A percentile compares a stretch with the other conserved stretches of the same genome.
phyloP scores from a whole-genome alignment of 169 alveolate genomes.

The Plasmodium gonderi region DNA sequence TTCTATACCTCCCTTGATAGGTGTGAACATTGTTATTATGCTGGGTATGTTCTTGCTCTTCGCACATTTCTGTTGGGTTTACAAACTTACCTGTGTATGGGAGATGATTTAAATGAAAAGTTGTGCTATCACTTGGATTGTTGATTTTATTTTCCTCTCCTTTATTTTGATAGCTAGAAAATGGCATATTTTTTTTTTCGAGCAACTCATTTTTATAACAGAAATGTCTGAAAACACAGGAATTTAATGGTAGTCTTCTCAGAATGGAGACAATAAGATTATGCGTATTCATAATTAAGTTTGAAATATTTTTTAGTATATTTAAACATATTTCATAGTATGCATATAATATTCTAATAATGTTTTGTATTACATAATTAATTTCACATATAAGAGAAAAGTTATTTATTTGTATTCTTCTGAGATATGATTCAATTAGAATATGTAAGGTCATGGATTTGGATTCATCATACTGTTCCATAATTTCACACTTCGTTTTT shows the following conservation, averaged over 20 bases:
- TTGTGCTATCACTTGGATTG: not conserved
- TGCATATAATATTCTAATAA: conserved; percentile 94
- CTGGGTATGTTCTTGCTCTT: not conserved
- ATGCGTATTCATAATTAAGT: conserved; percentile 87
- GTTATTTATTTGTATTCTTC: conserved; percentile 86
- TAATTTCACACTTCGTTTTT: conserved; percentile 52
- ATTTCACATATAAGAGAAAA: conserved; percentile 94
- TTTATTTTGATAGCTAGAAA: not conserved
- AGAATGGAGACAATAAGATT: conserved; percentile 58
- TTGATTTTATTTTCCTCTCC: not conserved
- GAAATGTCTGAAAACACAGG: conserved; percentile 50
- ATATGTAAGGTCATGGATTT: conserved; percentile 75
- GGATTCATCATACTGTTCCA: conserved; percentile 49
- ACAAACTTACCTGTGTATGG: not conserved
- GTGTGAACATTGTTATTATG: not conserved
- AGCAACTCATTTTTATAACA: conserved; percentile 50
- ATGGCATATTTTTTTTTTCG: conserved; percentile 9
- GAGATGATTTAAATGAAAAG: not conserved
- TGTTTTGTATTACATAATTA: conserved; percentile 92
- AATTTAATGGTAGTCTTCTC: conserved; percentile 44
- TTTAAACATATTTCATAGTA: conserved; percentile 92
- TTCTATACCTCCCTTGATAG: not conserved
- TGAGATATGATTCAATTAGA: conserved; percentile 91
- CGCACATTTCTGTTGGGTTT: not conserved
- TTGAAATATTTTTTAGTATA: conserved; percentile 83